These are phyloP conservation scores for Scheffersomyces segobiensis DNA, from an alignment of 1,139 yeast species.

Conservation along the genomic window DNA sequence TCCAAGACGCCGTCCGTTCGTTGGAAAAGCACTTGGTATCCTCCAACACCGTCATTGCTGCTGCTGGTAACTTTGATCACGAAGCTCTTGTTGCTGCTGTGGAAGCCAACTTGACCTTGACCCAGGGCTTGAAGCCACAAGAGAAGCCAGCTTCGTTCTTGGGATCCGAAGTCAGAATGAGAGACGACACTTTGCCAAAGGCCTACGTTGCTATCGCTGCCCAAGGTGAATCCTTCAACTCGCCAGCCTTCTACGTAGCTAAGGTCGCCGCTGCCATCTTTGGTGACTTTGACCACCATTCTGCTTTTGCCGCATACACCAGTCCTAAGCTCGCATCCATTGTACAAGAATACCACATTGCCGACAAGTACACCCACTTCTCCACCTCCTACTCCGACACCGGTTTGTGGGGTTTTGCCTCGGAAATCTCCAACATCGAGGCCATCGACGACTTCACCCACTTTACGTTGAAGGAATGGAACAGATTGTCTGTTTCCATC, in stretches of 20 bases:
- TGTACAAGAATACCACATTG: slow-evolving; percentile 70
- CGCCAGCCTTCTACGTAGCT: slow-evolving; percentile 68
- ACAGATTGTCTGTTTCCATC: slow-evolving; percentile 73
- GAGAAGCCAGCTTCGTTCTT: slow-evolving; percentile 60
- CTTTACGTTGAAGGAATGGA: slow-evolving; percentile 82
- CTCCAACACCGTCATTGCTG: slow-evolving; percentile 67
- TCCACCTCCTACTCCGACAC: slow-evolving; percentile 70
- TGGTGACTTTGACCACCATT: slow-evolving; percentile 56
- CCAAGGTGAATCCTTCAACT: slow-evolving; percentile 62
- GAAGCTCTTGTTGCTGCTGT: slow-evolving; percentile 66
- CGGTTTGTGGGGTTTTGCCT: slow-evolving; percentile 81
- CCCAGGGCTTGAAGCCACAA: slow-evolving; percentile 57
- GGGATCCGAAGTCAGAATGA: slow-evolving; percentile 83
- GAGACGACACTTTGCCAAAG: slow-evolving; percentile 83
- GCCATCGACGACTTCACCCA: slow-evolving; percentile 74
- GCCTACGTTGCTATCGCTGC: slow-evolving; percentile 77
- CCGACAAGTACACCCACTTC: slow-evolving; percentile 71
- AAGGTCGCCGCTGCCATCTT: slow-evolving; percentile 73
- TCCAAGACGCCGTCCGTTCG: slow-evolving; percentile 58
- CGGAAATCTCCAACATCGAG: slow-evolving; percentile 59
- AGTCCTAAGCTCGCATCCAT: slow-evolving; percentile 84
- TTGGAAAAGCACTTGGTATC: slow-evolving; percentile 57
- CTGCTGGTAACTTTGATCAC: slow-evolving; percentile 72
- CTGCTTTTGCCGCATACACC: slow-evolving; percentile 63
- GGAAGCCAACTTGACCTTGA: slow-evolving; percentile 48